Percentiles rank a stretch among this genome's conserved stretches.
Conservation (phyloP, 805 yeast genomes). For the Alloascoidea africana region DNA sequence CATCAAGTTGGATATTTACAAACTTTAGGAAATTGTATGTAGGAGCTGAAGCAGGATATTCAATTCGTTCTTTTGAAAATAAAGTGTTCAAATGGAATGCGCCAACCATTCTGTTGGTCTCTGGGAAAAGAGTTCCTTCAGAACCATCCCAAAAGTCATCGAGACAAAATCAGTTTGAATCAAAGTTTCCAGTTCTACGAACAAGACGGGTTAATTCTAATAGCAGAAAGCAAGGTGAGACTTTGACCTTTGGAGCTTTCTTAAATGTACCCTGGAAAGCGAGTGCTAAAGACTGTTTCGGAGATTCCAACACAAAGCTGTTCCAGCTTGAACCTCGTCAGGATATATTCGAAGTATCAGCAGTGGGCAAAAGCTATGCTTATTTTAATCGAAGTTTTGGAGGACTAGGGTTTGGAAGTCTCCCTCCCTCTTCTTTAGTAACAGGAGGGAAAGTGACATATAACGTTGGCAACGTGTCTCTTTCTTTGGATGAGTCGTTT, state of each 20-base stretch:
- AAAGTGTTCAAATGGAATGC: constrained; percentile 85
- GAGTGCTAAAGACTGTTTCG: constrained; percentile 61
- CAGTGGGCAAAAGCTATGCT: constrained; percentile 23
- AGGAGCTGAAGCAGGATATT: constrained; percentile 71
- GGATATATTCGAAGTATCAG: constrained; percentile 29
- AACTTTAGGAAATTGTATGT: constrained; percentile 46
- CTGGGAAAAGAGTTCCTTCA: constrained; percentile 38
- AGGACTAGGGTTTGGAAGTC: constrained; percentile 72
- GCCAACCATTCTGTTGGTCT: constrained; percentile 57
- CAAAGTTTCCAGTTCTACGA: constrained; percentile 9
- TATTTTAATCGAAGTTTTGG: constrained; percentile 64
- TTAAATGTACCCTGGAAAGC: constrained; percentile 63
- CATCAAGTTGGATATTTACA: constrained; percentile 25
- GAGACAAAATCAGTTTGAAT: constrained; percentile 11
- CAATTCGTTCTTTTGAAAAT: constrained; percentile 75
- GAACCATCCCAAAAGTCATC: constrained; percentile 3
- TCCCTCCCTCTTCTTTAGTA: constrained; percentile 42
- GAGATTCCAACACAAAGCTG: constrained; percentile 39
- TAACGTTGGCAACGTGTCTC: constrained; percentile 62
- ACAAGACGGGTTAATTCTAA: too few species aligned
- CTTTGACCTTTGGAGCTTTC: constrained; percentile 45
- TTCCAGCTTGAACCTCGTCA: constrained; percentile 56
- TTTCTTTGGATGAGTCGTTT: constrained; percentile 62
- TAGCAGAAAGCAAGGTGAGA: constrained; percentile 7
- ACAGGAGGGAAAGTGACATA: constrained; percentile 25